A percentile compares a stretch with the other conserved stretches of the same genome.
These are phyloP conservation scores for Candida qinlingensis DNA, from an alignment of 805 yeast genomes.

Conservation along the genomic window DNA sequence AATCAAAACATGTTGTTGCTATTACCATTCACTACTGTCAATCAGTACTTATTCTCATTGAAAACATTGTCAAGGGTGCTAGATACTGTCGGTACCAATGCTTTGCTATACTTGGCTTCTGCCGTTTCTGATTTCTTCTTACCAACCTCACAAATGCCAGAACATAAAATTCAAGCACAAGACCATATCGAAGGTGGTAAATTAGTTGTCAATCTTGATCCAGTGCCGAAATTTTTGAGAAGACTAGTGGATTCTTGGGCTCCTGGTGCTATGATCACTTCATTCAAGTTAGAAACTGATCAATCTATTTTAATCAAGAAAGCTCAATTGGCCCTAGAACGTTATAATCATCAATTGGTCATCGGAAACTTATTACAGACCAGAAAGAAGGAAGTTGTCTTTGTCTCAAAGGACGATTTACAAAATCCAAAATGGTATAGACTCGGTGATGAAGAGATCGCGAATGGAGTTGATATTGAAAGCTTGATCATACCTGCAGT, in stretches of 20 bases:
- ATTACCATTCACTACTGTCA: slow-evolving; percentile 91
- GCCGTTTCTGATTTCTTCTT: slow-evolving; percentile 96
- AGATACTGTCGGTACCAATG: slow-evolving; percentile 47
- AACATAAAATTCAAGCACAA: slow-evolving; percentile 90
- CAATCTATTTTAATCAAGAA: slow-evolving; percentile 60
- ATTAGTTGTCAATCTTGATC: slow-evolving; percentile 80
- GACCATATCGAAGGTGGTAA: slow-evolving; percentile 55
- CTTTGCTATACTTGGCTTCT: slow-evolving; percentile 87
- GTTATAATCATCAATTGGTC: slow-evolving; percentile 90
- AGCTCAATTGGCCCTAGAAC: slow-evolving; percentile 69
- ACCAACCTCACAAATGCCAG: slow-evolving; percentile 80
- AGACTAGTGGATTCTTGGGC: slow-evolving; percentile 93
- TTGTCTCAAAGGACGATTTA: slow-evolving; percentile 51
- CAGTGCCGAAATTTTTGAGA: slow-evolving; percentile 90
- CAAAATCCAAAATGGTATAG: slow-evolving; percentile 42
- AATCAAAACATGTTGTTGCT: slow-evolving; percentile 37
- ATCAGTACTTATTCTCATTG: slow-evolving; percentile 85
- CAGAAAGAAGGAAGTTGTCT: slow-evolving; percentile 81
- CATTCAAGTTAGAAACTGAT: slow-evolving; percentile 94
- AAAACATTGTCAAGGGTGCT: slow-evolving; percentile 58
- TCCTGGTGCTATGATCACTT: slow-evolving; percentile 87
- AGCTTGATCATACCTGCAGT: slow-evolving; percentile 76
- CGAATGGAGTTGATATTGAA: slow-evolving; percentile 60
- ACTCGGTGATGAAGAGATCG: slow-evolving; percentile 37
- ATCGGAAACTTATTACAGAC: slow-evolving; percentile 91